phyloP scores from a whole-genome alignment of 2,329 filamentous ascomycete genomes.

The Nemania sp. region DNA sequence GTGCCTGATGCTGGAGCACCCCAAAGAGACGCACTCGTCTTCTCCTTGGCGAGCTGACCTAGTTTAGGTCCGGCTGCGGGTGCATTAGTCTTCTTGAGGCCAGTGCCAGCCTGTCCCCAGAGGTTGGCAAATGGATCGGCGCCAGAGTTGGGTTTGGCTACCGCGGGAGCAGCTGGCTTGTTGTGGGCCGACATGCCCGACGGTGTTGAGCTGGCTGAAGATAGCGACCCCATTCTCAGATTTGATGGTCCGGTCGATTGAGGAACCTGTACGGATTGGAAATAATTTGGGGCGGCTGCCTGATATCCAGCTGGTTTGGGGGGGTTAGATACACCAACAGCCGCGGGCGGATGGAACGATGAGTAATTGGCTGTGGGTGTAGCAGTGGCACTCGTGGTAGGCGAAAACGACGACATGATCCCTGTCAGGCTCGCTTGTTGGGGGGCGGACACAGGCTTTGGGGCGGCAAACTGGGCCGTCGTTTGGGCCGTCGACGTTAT shows the following conservation, averaged over 20 bases:
- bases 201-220: slow-evolving; percentile 31
- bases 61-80: slow-evolving; percentile 74
- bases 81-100: slow-evolving; percentile 73
- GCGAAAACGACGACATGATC: slow-evolving; percentile 82
- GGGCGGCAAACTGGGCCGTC: slow-evolving; percentile 74
- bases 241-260: slow-evolving; percentile 42
- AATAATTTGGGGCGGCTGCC: slow-evolving; percentile 88
- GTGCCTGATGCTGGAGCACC: slow-evolving; percentile 63
- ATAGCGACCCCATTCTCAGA: slow-evolving; percentile 24
- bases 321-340: slow-evolving; percentile 46
- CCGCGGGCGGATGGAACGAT: slow-evolving; percentile 58
- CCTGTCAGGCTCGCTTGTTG: slow-evolving; percentile 80
- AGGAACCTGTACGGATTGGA: slow-evolving; percentile 70
- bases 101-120: slow-evolving; percentile 75
- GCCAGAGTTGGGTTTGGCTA: slow-evolving; percentile 60
- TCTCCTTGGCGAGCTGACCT: slow-evolving; percentile 96
- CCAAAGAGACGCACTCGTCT: slow-evolving; percentile 94
- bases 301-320: slow-evolving; percentile 70
- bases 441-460: slow-evolving; percentile 81
- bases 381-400: slow-evolving; percentile 62
- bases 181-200: slow-evolving; percentile 52
- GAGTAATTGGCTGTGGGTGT: slow-evolving; percentile 67
- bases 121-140: slow-evolving; percentile 90
- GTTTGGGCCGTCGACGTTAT: slow-evolving; percentile 57
- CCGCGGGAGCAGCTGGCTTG: slow-evolving; percentile 50